Evolutionary conservation across 129 eudicot genomes (phyloP).

Genomic region (Flaveria trinervia): DNA sequence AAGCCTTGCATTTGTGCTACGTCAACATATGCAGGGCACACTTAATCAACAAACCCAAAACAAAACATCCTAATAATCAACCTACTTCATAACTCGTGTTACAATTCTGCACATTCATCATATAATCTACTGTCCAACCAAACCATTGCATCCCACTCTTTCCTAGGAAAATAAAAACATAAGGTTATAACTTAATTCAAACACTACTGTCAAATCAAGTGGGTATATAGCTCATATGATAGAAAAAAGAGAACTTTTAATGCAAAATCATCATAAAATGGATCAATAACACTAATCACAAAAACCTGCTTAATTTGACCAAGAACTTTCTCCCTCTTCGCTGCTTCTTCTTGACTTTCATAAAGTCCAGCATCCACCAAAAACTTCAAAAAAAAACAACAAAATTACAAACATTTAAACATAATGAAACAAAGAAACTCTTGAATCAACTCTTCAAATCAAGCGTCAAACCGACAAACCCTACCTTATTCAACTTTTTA

Average conservation of each 20-base stretch:
- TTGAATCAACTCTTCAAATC: not conserved
- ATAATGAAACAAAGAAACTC: not conserved
- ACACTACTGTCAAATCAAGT: not conserved
- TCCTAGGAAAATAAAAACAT: not conserved
- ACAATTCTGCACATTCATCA: not conserved
- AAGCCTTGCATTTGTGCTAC: not conserved
- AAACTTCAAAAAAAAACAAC: conserved; percentile 42
- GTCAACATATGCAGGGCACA: not conserved
- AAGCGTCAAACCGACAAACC: conserved; percentile 21
- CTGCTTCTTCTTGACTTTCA: conserved; percentile 65
- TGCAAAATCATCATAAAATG: conserved; percentile 1
- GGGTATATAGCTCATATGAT: not conserved
- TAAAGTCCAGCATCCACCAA: conserved; percentile 68
- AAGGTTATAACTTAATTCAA: not conserved
- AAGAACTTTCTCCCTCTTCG: conserved; percentile 66
- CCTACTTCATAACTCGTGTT: not conserved
- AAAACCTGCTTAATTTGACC: conserved; percentile 58
- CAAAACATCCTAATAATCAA: not conserved
- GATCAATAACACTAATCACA: not conserved
- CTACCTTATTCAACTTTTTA: conserved; percentile 65
- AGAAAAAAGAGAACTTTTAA: not conserved
- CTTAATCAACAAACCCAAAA: not conserved
- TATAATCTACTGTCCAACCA: conserved; percentile 5
- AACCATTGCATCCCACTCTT: not conserved
- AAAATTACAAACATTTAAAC: not conserved